These are phyloP conservation scores for Aspergillus mulundensis DNA, from an alignment of 495 filamentous ascomycete species.

Conservation along the genomic window DNA sequence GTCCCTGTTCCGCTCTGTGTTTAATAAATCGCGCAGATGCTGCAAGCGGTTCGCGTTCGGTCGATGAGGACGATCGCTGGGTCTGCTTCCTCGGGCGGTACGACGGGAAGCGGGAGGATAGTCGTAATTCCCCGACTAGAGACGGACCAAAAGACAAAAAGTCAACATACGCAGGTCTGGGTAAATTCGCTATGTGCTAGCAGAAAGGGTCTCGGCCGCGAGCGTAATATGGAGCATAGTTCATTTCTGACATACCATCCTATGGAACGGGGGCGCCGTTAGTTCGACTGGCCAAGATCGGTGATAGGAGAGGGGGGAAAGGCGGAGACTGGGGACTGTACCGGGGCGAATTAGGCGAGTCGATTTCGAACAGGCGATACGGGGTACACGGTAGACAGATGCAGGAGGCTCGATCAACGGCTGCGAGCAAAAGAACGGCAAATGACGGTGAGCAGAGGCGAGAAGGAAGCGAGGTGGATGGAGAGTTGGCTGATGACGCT, in stretches of 20 bases:
- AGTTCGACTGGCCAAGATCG: not conserved
- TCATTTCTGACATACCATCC: conserved; percentile 20
- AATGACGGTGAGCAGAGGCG: not conserved
- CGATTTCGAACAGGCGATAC: not conserved
- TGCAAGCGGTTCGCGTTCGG: conserved; percentile 25
- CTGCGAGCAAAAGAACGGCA: not conserved
- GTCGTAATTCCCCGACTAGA: conserved; percentile 58
- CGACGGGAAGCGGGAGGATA: conserved; percentile 50
- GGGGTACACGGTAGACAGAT: not conserved
- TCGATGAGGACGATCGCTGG: conserved; percentile 17
- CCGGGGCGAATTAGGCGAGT: conserved; percentile 5
- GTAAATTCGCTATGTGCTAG: not conserved
- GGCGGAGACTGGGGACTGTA: conserved; percentile 8
- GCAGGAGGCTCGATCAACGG: not conserved
- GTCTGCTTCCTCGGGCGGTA: conserved; percentile 19
- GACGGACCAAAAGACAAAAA: conserved; percentile 1
- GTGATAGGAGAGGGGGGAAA: conserved; percentile 8
- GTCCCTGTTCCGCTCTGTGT: conserved; percentile 35
- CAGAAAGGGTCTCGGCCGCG: not conserved
- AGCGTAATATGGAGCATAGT: not conserved
- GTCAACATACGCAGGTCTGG: conserved; percentile 16
- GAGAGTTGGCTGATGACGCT: conserved; percentile 7
- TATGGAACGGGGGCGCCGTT: not conserved
- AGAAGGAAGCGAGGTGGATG: not conserved
- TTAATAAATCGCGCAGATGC: conserved; percentile 39